Conservation (phyloP, 495 filamentous ascomycete genomes). For the Aspergillus conjunctus region DNA sequence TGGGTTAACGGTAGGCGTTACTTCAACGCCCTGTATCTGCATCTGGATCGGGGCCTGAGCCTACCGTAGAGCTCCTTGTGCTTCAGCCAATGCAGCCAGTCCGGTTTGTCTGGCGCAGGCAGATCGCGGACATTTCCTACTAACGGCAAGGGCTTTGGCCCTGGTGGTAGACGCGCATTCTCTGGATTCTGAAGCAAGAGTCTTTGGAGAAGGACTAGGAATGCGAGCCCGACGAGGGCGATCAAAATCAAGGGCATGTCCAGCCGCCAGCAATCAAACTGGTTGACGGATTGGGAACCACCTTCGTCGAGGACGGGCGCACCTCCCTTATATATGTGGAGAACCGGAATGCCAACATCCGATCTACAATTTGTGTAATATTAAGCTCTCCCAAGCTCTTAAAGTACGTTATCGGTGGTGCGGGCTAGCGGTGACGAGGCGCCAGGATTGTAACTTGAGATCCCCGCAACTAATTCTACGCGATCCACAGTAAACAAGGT, state of each 20-base stretch:
- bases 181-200: neutral
- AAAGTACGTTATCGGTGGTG: no score
- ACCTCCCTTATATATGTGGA: no score
- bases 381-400: no score
- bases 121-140: conserved; percentile 53
- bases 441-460: no score
- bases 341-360: no score
- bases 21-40: neutral
- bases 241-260: neutral
- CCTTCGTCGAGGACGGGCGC: no score
- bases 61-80: conserved; percentile 53
- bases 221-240: neutral
- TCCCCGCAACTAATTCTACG: no score
- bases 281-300: no score
- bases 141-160: conserved; percentile 46
- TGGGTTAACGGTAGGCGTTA: neutral
- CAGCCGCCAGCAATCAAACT: no score
- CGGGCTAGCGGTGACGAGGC: no score
- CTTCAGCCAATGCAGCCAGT: conserved; percentile 52
- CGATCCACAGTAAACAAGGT: no score
- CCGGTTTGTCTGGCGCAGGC: conserved; percentile 40
- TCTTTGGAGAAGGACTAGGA: neutral
- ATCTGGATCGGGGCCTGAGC: neutral
- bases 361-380: no score
- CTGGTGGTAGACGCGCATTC: conserved; percentile 41